These are phyloP conservation scores for Debaryomyces subglobosus DNA, from an alignment of 1,139 yeast species.

Conservation along the genomic window DNA sequence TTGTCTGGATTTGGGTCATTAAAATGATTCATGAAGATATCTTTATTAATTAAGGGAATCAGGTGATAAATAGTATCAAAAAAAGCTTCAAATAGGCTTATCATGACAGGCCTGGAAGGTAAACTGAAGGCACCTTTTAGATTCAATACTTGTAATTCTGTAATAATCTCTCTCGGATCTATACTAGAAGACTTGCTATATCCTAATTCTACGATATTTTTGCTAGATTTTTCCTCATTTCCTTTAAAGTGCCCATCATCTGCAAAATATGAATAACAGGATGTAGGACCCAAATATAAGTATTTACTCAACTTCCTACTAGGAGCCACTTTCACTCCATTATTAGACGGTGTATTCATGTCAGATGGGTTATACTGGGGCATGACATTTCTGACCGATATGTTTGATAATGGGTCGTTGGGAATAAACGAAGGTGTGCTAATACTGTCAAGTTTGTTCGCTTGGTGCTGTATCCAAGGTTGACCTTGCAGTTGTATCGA, in stretches of 20 bases:
- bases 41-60: slow-evolving; percentile 16
- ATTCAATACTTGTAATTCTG: slow-evolving; percentile 16
- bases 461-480: slow-evolving; percentile 1
- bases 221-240: neutral
- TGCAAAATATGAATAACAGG: slow-evolving; percentile 13
- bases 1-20: slow-evolving; percentile 17
- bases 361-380: slow-evolving; percentile 9
- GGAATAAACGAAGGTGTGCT: slow-evolving; percentile 6
- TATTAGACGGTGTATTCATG: neutral
- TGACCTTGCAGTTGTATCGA: neutral
- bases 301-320: slow-evolving; percentile 6
- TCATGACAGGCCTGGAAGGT: slow-evolving; percentile 15
- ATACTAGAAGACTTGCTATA: slow-evolving; percentile 5
- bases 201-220: slow-evolving; percentile 5
- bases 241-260: slow-evolving; percentile 3
- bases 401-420: slow-evolving; percentile 12
- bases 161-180: slow-evolving; percentile 14
- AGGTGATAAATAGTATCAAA: slow-evolving; percentile 53
- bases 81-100: slow-evolving; percentile 70
- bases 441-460: neutral
- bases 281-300: slow-evolving; percentile 14
- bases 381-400: slow-evolving; percentile 10
- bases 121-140: slow-evolving; percentile 16
- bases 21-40: slow-evolving; percentile 16
- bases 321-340: slow-evolving; percentile 10